Evolutionary conservation across 768 basidiomycete genomes (phyloP).

Genomic region (Psilocybe subaeruginosa): DNA sequence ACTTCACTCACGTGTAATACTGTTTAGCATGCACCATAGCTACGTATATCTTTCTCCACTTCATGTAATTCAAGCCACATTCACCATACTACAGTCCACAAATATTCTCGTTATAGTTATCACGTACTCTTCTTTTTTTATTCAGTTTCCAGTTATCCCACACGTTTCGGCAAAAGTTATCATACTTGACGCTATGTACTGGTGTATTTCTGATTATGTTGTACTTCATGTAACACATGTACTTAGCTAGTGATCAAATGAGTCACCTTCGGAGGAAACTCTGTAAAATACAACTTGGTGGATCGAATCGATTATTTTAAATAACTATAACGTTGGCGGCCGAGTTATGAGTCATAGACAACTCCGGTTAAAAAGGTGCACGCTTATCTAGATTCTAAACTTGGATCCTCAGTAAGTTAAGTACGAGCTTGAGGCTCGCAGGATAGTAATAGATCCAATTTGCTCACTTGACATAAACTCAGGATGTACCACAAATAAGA

Average conservation of each 20-base stretch:
- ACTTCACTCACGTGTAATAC: not conserved
- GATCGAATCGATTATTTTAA: too few relatives aligned
- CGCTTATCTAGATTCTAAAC: too few relatives aligned
- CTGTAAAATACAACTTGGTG: too few relatives aligned
- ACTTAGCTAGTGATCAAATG: not conserved
- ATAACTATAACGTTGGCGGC: too few relatives aligned
- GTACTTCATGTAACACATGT: conserved; percentile 3
- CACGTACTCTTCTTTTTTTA: not conserved
- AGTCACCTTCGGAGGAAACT: too few relatives aligned
- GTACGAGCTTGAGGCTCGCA: too few relatives aligned
- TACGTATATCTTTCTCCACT: not conserved
- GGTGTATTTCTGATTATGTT: conserved; percentile 6
- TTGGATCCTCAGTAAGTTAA: too few relatives aligned
- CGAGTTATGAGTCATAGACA: too few relatives aligned
- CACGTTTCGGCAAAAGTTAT: not conserved
- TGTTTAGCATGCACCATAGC: not conserved
- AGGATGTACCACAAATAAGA: too few relatives aligned
- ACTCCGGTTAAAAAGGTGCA: too few relatives aligned
- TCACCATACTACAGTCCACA: not conserved
- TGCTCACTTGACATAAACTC: too few relatives aligned
- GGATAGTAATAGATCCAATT: too few relatives aligned
- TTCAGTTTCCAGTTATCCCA: not conserved
- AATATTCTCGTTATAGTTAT: not conserved
- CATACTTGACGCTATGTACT: not conserved
- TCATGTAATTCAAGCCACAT: not conserved